Percentiles rank a stretch among this genome's conserved stretches.
These are phyloP conservation scores for Oxytropis ochrocephala DNA, from an alignment of 306 rosid genomes.

Conservation along the genomic window DNA sequence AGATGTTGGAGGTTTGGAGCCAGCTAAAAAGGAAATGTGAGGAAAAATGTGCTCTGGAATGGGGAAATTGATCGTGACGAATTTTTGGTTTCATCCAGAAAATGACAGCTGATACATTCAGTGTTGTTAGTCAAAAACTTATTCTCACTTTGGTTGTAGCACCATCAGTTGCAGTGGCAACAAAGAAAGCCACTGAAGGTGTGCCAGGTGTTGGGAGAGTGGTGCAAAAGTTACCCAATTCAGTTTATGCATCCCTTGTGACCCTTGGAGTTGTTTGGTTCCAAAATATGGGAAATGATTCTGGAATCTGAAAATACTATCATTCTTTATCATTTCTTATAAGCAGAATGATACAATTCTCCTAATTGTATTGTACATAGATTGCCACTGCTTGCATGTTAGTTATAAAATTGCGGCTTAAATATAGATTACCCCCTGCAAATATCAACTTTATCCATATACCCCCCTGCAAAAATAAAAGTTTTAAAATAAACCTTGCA, in stretches of 20 bases:
- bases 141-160: conserved; percentile 68
- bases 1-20: too few species aligned
- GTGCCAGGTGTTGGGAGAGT: conserved; percentile 75
- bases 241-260: conserved; percentile 64
- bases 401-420: not conserved
- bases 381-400: not conserved
- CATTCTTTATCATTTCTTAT: not conserved
- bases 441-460: too few species aligned
- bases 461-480: too few species aligned
- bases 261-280: conserved; percentile 51
- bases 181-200: conserved; percentile 85
- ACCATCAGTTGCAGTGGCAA: conserved; percentile 72
- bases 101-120: conserved; percentile 53
- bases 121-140: conserved; percentile 54
- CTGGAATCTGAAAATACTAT: not conserved
- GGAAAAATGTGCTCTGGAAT: too few species aligned
- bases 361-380: conserved; percentile 14
- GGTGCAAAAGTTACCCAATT: conserved; percentile 62
- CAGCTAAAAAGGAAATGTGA: too few species aligned
- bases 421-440: too few species aligned
- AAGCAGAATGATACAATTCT: not conserved
- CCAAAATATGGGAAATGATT: conserved; percentile 31
- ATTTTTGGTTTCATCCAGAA: conserved; percentile 43
- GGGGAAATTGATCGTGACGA: conserved; percentile 54
- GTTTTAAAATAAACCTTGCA: too few species aligned